Percentiles rank a stretch among this genome's conserved stretches.
Conservation (phyloP, 805 yeast species). For the Crinitomyces ghanaensis region DNA sequence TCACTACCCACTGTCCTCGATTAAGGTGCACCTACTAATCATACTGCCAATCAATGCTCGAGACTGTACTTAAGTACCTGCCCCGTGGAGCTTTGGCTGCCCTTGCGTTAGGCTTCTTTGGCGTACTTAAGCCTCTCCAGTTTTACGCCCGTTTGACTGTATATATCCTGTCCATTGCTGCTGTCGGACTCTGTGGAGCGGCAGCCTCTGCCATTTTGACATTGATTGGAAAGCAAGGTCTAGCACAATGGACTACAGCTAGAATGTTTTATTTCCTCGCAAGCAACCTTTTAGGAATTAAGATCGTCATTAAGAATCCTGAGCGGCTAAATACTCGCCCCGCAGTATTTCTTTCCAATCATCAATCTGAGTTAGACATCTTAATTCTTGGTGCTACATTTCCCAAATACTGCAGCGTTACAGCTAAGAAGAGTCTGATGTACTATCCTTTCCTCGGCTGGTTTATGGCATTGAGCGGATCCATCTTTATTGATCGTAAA, state of each 20-base stretch:
- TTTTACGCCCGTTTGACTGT: conserved; percentile 24
- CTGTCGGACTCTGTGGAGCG: conserved; percentile 44
- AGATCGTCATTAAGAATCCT: conserved; percentile 56
- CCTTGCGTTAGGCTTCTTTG: conserved; percentile 20
- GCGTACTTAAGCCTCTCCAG: conserved; percentile 25
- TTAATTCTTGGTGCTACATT: conserved; percentile 70
- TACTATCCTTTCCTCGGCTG: conserved; percentile 89
- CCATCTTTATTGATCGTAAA: conserved; percentile 80
- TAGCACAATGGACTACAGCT: conserved; percentile 86
- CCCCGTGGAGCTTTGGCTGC: conserved; percentile 10
- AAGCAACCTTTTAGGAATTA: conserved; percentile 55
- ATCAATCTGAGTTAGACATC: conserved; percentile 83
- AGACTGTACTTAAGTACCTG: conserved; percentile 7
- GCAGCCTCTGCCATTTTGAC: conserved; percentile 58
- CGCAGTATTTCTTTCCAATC: conserved; percentile 74
- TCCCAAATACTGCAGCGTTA: conserved; percentile 82
- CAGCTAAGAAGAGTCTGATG: conserved; percentile 77
- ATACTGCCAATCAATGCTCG: no score
- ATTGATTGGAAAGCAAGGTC: conserved; percentile 58
- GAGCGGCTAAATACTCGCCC: conserved; percentile 49
- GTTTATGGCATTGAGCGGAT: conserved; percentile 89
- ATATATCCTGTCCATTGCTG: conserved; percentile 20
- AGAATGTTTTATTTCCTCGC: conserved; percentile 60
- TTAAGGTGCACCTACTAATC: no score
- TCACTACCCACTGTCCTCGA: no score